Evolutionary conservation across 106 monocot species (phyloP).

Genomic region (Allium cepa): DNA sequence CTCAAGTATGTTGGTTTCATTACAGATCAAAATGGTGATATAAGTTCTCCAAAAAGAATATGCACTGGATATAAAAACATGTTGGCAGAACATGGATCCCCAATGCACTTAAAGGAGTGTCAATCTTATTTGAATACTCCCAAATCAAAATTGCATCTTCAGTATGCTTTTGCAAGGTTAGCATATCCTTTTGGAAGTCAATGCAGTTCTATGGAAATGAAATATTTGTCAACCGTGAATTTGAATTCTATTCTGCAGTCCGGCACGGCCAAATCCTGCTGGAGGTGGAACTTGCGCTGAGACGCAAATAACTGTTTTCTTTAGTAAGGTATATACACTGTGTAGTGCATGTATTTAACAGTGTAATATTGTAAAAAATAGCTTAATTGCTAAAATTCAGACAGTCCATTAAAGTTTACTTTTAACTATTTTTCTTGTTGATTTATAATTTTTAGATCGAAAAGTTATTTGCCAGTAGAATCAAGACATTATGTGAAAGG

Average conservation of each 20-base stretch:
- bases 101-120: constrained; percentile 63
- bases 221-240: not conserved
- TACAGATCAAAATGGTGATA: constrained; percentile 48
- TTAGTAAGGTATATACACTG: constrained; percentile 52
- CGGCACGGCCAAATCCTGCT: constrained; percentile 66
- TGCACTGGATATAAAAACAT: constrained; percentile 44
- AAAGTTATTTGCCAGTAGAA: constrained; percentile 86
- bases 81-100: constrained; percentile 45
- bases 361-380: not conserved
- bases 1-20: not conserved
- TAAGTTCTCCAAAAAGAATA: constrained; percentile 55
- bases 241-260: constrained; percentile 35
- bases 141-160: constrained; percentile 65
- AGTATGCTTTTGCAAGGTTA: constrained; percentile 95
- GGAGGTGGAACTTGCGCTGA: constrained; percentile 85
- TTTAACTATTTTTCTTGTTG: not conserved
- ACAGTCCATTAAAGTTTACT: not conserved
- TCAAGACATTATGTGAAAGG: constrained; percentile 86
- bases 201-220: too few species aligned
- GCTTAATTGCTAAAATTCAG: not conserved
- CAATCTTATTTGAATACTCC: constrained; percentile 26
- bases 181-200: not conserved
- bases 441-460: constrained; percentile 35
- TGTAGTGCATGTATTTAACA: not conserved
- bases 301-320: constrained; percentile 60